Base-by-base conservation (phyloP, 345 rosid genomes). In the Eucalyptus tenuipes region DNA sequence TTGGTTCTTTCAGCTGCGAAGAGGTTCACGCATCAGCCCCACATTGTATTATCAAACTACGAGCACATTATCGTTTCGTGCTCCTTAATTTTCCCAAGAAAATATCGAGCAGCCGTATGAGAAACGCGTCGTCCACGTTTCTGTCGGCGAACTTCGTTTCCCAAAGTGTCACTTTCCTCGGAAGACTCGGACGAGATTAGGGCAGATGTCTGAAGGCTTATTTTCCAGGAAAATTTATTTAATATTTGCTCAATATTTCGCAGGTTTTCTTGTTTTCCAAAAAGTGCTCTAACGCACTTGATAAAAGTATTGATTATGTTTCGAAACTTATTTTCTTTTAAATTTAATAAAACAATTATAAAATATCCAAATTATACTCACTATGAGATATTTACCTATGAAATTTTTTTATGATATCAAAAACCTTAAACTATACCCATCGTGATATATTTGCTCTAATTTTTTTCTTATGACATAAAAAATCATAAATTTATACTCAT, bases 291-390 rank as follows among this genome's bases (percentile, higher is more conserved):
- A 6, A 40, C 3, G 25, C 45, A 20, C 16, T 75, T 20, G 15
- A 37, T 10, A 37, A 10, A 37, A 75, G 27, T 75, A 75, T 37
- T 10, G 27, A 3, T 75, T 20, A 37, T 6, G 45, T 75, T 75
- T 7, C 8, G 8, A 37, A 75, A 75, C 47, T 10, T 40, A 10
- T 37, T 75, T 75, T 37, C 15, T 75, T 75, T 37, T 75, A 37
- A 20, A 37, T 33, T 71, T 17, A 59, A 59, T 31, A 1, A 9
- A 11, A 2, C 1, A 59, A 59, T 11, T 25, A 25, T 10, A 2
- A 59, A 59, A 27, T 25, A 3, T 27, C 6, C 0, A 5, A 2
- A 59, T 11, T 27, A 11, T 59, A 10, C 13, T 13, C 0, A 27
- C 1, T 1, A 0, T 27, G 15, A 61, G 7, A 61, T 12, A 61